Conservation (phyloP, 148 eudicot species). For the Chenopodium quinoa region DNA sequence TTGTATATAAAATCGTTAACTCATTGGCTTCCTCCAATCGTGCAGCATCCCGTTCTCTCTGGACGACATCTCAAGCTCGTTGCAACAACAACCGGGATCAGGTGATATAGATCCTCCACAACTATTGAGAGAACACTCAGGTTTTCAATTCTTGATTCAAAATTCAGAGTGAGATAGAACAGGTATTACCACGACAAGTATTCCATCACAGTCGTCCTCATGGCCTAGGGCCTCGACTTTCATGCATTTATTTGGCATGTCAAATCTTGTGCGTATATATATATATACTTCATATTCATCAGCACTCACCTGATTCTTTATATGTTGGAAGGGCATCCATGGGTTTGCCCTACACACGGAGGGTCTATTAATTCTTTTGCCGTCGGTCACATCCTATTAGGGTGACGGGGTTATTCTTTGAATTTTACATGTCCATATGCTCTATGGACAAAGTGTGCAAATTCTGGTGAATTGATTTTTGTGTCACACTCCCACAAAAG, state of each 20-base stretch:
- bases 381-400: constrained; percentile 21
- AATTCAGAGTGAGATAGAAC: constrained; percentile 38
- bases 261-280: constrained; percentile 25
- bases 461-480: constrained; percentile 17
- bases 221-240: constrained; percentile 9
- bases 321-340: constrained; percentile 30
- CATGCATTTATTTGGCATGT: constrained; percentile 16
- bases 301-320: constrained; percentile 21
- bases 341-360: constrained; percentile 27
- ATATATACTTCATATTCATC: constrained; percentile 17
- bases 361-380: constrained; percentile 33
- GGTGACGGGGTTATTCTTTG: constrained; percentile 31
- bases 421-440: constrained; percentile 28
- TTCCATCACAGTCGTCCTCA: neutral
- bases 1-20: neutral
- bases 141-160: constrained; percentile 76
- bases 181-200: neutral
- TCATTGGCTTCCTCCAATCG: neutral
- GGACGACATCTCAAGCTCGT: constrained; percentile 88
- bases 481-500: constrained; percentile 19
- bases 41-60: constrained; percentile 94
- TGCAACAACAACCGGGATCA: constrained; percentile 56
- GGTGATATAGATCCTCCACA: constrained; percentile 83
- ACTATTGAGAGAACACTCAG: constrained; percentile 81
- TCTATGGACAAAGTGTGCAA: constrained; percentile 31